Conservation (phyloP, 176 grass and related monocot species). For the Avena sativa region DNA sequence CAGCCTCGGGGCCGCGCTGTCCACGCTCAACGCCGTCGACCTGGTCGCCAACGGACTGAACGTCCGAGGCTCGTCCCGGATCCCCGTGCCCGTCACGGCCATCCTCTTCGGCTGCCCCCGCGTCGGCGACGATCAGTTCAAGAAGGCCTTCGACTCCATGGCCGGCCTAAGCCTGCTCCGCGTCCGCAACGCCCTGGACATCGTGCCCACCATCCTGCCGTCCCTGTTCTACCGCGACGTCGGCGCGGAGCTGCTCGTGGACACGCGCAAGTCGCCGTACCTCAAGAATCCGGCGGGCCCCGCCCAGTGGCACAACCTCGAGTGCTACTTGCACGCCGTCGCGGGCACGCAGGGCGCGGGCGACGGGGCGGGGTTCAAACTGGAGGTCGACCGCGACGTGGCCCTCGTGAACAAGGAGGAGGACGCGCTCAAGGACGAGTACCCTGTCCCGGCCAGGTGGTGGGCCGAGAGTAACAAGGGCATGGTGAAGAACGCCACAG, state of each 20-base stretch:
- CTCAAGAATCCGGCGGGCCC: constrained; percentile 55
- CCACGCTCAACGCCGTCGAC: constrained; percentile 73
- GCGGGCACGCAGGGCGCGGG: constrained; percentile 66
- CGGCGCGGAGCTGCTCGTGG: constrained; percentile 70
- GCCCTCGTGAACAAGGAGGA: constrained; percentile 78
- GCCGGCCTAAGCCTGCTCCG: constrained; percentile 60
- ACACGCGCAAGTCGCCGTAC: constrained; percentile 71
- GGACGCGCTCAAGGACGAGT: constrained; percentile 73
- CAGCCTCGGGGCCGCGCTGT: constrained; percentile 69
- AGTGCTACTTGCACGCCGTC: constrained; percentile 81
- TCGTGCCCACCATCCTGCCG: constrained; percentile 70
- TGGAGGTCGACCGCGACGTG: constrained; percentile 73
- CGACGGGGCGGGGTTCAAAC: constrained; percentile 41
- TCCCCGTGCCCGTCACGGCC: constrained; percentile 49
- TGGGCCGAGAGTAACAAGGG: constrained; percentile 74
- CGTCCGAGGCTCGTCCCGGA: not conserved
- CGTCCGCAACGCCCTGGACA: constrained; percentile 67
- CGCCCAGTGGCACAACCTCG: constrained; percentile 69
- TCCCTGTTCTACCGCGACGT: constrained; percentile 66
- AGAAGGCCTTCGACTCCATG: constrained; percentile 48
- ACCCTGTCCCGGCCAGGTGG: constrained; percentile 68
- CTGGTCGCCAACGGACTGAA: constrained; percentile 56
- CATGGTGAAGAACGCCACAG: constrained; percentile 61
- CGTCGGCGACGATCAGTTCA: constrained; percentile 73
- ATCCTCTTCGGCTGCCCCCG: constrained; percentile 79